Evolutionary conservation across 2,329 filamentous ascomycete genomes (phyloP).

Genomic region (Helicocarpus griseus): DNA sequence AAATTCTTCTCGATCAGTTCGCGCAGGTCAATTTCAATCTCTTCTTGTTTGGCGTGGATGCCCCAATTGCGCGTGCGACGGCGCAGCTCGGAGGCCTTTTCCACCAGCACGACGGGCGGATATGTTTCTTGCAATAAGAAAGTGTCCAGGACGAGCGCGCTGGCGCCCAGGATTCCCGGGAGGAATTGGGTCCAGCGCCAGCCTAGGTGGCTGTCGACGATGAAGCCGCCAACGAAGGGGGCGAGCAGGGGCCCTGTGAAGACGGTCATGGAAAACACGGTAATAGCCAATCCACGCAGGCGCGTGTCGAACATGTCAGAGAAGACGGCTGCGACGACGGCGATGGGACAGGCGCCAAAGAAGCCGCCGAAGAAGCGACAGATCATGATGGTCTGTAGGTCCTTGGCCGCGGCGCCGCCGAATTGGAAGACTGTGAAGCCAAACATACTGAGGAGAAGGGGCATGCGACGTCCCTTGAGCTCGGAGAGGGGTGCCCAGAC

Average conservation of each 20-base stretch:
- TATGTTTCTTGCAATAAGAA: constrained; percentile 51
- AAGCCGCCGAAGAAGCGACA: constrained; percentile 45
- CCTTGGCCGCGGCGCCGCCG: constrained; percentile 40
- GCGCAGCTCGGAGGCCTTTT: constrained; percentile 46
- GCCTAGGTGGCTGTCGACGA: constrained; percentile 40
- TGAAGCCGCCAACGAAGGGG: constrained; percentile 48
- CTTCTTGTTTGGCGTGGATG: constrained; percentile 50
- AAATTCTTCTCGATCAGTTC: constrained; percentile 45
- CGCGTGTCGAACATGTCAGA: constrained; percentile 47
- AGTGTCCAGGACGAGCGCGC: constrained; percentile 38
- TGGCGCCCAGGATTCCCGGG: constrained; percentile 47
- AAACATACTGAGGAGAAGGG: constrained; percentile 40
- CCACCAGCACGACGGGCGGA: constrained; percentile 47
- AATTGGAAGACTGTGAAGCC: constrained; percentile 44
- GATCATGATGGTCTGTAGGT: constrained; percentile 44
- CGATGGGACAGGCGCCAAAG: constrained; percentile 45
- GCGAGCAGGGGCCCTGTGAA: constrained; percentile 44
- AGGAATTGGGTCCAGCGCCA: constrained; percentile 50
- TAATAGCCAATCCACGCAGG: constrained; percentile 36
- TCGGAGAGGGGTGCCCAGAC: constrained; percentile 47
- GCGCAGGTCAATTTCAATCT: constrained; percentile 43
- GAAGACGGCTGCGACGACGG: constrained; percentile 47
- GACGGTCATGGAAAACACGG: constrained; percentile 43
- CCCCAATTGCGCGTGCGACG: constrained; percentile 51
- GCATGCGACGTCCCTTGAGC: constrained; percentile 39